Conservation (phyloP, 2,329 filamentous ascomycete species). For the Neurospora crassa region DNA sequence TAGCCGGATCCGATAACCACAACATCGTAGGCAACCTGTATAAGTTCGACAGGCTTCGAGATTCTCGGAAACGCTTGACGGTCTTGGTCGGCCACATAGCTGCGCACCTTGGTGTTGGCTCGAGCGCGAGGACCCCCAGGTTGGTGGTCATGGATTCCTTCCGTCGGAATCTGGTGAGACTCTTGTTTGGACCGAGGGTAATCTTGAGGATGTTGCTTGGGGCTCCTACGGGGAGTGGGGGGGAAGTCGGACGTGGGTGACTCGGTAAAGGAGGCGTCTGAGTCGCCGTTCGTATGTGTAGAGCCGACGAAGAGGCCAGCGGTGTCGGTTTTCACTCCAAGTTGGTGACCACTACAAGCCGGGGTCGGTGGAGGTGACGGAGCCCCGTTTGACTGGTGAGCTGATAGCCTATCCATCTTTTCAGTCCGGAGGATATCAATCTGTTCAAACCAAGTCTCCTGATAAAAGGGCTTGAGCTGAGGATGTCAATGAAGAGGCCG, state of each 20-base stretch:
- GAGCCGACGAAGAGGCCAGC: not conserved
- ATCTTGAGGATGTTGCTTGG: not conserved
- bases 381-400: conserved; percentile 8
- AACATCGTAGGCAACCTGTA: conserved; percentile 51
- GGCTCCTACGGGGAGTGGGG: conserved; percentile 3
- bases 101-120: conserved; percentile 20
- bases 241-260: not conserved
- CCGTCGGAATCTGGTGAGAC: conserved; percentile 19
- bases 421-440: not conserved
- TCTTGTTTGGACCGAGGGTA: not conserved
- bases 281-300: conserved; percentile 1
- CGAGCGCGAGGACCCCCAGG: conserved; percentile 24
- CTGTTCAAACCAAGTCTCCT: not conserved
- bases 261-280: conserved; percentile 4
- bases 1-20: conserved; percentile 63
- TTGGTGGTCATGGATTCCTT: conserved; percentile 24
- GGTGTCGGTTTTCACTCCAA: not conserved
- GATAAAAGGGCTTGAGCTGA: not conserved
- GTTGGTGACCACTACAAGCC: conserved; percentile 3
- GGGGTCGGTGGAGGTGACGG: conserved; percentile 17
- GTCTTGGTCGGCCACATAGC: conserved; percentile 20
- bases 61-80: conserved; percentile 38
- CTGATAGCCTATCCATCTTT: conserved; percentile 10
- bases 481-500: not conserved
- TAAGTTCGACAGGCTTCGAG: conserved; percentile 46